A percentile compares a stretch with the other conserved stretches of the same genome.
phyloP scores from a whole-genome alignment of 306 rosid species.

The Quercus agrifolia region DNA sequence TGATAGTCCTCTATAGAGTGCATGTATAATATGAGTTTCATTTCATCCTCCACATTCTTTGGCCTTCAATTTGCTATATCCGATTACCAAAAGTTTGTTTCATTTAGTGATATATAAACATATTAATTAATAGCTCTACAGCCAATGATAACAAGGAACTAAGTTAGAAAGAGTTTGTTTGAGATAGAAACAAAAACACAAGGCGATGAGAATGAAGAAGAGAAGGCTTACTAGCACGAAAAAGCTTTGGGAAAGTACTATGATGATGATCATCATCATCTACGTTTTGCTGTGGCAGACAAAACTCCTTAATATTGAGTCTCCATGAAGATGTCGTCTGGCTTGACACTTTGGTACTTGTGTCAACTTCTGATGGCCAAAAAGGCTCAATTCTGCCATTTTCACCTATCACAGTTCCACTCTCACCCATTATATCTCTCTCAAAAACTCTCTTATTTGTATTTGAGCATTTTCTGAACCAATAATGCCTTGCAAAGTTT shows the following conservation, averaged over 20 bases:
- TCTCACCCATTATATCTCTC: background rate
- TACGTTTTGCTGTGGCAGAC: background rate
- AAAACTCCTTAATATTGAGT: constrained; percentile 8
- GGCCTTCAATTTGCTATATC: background rate
- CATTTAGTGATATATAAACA: too few relatives aligned
- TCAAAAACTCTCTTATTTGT: background rate
- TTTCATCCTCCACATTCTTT: background rate
- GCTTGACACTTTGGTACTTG: background rate
- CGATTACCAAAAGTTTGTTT: background rate
- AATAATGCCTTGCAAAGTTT: too few relatives aligned
- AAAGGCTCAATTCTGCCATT: background rate
- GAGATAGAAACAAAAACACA: background rate
- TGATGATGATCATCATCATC: background rate
- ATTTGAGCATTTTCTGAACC: too few relatives aligned
- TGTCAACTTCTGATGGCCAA: background rate
- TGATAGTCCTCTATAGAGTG: too few relatives aligned
- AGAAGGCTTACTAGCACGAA: background rate
- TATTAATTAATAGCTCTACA: too few relatives aligned
- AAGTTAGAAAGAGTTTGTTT: background rate
- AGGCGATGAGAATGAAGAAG: background rate
- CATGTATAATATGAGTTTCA: background rate
- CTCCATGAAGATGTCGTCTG: background rate
- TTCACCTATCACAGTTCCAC: background rate
- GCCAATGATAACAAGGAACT: too few relatives aligned
- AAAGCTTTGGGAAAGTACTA: background rate